Conservation (phyloP, 805 yeast species). For the Schwanniomyces polymorphus region DNA sequence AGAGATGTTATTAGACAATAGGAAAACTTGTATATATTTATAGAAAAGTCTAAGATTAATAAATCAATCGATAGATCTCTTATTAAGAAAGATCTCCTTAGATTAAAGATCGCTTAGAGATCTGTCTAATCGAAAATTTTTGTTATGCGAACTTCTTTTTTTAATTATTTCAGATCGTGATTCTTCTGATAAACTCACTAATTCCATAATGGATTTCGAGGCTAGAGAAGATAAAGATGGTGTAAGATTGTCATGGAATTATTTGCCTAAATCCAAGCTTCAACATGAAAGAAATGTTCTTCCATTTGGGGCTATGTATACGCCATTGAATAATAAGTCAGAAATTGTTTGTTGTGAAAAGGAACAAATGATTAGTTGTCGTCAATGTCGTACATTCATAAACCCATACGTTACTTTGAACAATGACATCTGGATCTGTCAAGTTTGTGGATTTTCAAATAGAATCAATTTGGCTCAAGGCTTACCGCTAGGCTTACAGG, state of each 20-base stretch:
- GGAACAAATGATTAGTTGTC: conserved; percentile 45
- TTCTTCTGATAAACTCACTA: neutral
- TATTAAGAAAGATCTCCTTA: too few relatives aligned
- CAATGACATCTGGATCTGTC: conserved; percentile 52
- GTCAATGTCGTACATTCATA: conserved; percentile 53
- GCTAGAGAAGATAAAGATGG: conserved; percentile 71
- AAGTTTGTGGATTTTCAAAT: conserved; percentile 53
- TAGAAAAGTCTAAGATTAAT: neutral
- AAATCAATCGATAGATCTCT: neutral
- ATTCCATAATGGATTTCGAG: conserved; percentile 43
- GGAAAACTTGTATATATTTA: conserved; percentile 2
- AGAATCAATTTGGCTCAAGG: conserved; percentile 22
- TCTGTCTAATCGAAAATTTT: neutral
- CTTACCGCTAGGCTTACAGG: conserved; percentile 35
- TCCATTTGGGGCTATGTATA: conserved; percentile 58
- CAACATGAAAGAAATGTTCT: conserved; percentile 53
- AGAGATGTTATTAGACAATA: conserved; percentile 68
- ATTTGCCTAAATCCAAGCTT: conserved; percentile 53
- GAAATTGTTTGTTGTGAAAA: conserved; percentile 34
- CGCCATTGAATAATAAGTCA: conserved; percentile 54
- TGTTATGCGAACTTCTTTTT: neutral
- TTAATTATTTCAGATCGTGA: neutral
- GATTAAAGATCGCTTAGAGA: too few relatives aligned
- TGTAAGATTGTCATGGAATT: conserved; percentile 73
- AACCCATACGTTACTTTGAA: conserved; percentile 50